These are phyloP conservation scores for Cephalotrichum gorgonifer DNA, from an alignment of 2,329 filamentous ascomycete genomes.

Conservation along the genomic window DNA sequence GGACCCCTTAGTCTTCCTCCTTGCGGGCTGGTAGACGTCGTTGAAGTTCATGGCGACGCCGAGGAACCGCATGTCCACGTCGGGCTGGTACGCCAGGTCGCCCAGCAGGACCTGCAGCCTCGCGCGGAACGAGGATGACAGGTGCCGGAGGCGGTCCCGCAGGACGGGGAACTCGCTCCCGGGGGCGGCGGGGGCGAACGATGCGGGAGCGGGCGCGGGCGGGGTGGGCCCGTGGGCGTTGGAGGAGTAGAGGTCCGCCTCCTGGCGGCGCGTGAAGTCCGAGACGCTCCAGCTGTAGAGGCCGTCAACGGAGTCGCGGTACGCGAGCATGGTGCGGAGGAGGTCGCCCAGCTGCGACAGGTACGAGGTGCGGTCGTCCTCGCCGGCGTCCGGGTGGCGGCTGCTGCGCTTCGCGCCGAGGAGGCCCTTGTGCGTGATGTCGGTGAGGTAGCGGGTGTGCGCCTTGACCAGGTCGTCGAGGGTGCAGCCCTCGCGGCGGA, in stretches of 20 bases:
- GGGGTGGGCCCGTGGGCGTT: slow-evolving; percentile 21
- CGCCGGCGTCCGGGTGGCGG: slow-evolving; percentile 26
- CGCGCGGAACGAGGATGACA: slow-evolving; percentile 67
- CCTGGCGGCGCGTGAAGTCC: slow-evolving; percentile 87
- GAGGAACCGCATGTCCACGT: slow-evolving; percentile 90
- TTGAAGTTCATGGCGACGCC: slow-evolving; percentile 99
- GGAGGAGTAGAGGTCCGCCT: slow-evolving; percentile 66
- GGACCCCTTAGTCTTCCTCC: slow-evolving; percentile 44
- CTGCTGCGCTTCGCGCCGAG: slow-evolving; percentile 55
- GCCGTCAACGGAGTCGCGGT: slow-evolving; percentile 86
- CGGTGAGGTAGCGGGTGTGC: slow-evolving; percentile 81
- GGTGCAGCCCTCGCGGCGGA: slow-evolving; percentile 77
- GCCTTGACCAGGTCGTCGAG: slow-evolving; percentile 91
- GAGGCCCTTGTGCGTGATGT: slow-evolving; percentile 92
- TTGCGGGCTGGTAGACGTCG: slow-evolving; percentile 77
- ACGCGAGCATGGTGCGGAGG: slow-evolving; percentile 84
- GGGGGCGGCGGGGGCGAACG: slow-evolving; percentile 18
- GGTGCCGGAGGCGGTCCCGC: slow-evolving; percentile 58
- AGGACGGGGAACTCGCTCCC: slow-evolving; percentile 60
- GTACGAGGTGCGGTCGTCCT: slow-evolving; percentile 66
- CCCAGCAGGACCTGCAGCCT: slow-evolving; percentile 75
- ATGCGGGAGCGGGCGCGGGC: slow-evolving; percentile 6
- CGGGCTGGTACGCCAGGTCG: slow-evolving; percentile 84
- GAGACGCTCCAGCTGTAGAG: slow-evolving; percentile 92
- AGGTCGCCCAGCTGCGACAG: slow-evolving; percentile 87